Base-by-base conservation (phyloP, 805 yeast genomes). In the Teunomyces atbi region DNA sequence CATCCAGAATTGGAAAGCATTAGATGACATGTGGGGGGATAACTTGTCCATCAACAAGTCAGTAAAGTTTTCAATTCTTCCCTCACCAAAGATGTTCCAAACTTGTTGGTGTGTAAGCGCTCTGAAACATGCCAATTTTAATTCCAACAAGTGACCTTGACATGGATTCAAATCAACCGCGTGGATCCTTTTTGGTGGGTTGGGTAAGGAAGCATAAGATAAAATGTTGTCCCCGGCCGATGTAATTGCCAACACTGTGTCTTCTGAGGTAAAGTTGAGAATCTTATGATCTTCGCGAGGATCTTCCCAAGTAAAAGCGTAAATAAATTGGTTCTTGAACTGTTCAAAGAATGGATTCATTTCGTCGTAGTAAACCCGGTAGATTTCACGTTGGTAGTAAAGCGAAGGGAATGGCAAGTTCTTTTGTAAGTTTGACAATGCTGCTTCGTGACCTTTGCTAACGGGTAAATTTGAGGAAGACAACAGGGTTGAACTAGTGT, bases 231-330 rank as follows among this genome's bases (percentile, higher is more conserved):
- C 96, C 53, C 94, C 94, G 4, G 95, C 96, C 36, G 92, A 86
- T 4, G 95, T 87, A 46, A 87, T 87, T 18, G 92, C 91, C 54
- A 87, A 73, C 3, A 87, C 87, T 1, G 89, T 84, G 59, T 88
- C 96, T 26, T 77, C 74, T 11, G 81, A 65, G 27, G 73, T 69
- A 56, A 87, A 71, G 37, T 82, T 76, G 54, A 87, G 72, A 46
- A 87, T 83, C 42, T 74, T 74, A 49, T 80, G 78, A 68, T 87
- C 96, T 66, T 86, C 94, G 46, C 85, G 76, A 26, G 95, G 95
- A 60, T 88, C 96, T 65, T 87, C 96, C 96, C 96, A 87, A 5
- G 95, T 87, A 65, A 87, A 87, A 4, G 95, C 91, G 60, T 87
- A 88, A 49, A 87, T 88, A 63, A 86, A 87, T 66, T 87, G 90